Percentiles rank a stretch among this genome's conserved stretches.
phyloP scores from a whole-genome alignment of 2,329 filamentous ascomycete species.

The Monosporascus sp. region DNA sequence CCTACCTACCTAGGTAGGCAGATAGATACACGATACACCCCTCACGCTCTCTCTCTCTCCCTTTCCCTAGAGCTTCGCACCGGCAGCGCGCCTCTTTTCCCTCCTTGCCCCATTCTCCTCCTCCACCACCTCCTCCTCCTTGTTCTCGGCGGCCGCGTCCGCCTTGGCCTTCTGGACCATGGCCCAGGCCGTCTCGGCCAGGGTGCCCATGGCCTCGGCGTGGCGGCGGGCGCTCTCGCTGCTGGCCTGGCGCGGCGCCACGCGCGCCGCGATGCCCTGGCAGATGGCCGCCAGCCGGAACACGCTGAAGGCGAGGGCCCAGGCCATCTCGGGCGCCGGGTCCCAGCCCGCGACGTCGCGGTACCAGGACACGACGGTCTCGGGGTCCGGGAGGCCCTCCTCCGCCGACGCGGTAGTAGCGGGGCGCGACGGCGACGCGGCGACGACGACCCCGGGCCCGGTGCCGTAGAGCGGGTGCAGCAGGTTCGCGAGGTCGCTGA shows the following conservation, averaged over 20 bases:
- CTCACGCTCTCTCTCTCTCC: neutral
- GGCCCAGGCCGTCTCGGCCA: slow-evolving; percentile 75
- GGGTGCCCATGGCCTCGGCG: slow-evolving; percentile 60
- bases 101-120: neutral
- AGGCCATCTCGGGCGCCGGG: slow-evolving; percentile 46
- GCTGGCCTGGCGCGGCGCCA: slow-evolving; percentile 81
- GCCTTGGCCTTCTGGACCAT: slow-evolving; percentile 46
- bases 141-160: slow-evolving; percentile 1
- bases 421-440: slow-evolving; percentile 17
- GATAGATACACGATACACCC: too few relatives aligned
- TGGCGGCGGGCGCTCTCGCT: slow-evolving; percentile 75
- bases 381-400: slow-evolving; percentile 50
- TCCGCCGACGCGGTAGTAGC: slow-evolving; percentile 56
- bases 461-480: slow-evolving; percentile 44
- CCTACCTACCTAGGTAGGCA: too few relatives aligned
- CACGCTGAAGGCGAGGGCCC: slow-evolving; percentile 57
- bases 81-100: too few relatives aligned
- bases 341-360: slow-evolving; percentile 65
- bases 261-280: slow-evolving; percentile 89
- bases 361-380: slow-evolving; percentile 62
- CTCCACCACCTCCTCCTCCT: slow-evolving; percentile 7
- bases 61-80: neutral
- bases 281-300: slow-evolving; percentile 58
- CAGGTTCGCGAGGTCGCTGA: slow-evolving; percentile 85
- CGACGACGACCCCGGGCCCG: slow-evolving; percentile 10